Base-by-base conservation (phyloP, 805 yeast genomes). In the Allodekkera sacchari region DNA sequence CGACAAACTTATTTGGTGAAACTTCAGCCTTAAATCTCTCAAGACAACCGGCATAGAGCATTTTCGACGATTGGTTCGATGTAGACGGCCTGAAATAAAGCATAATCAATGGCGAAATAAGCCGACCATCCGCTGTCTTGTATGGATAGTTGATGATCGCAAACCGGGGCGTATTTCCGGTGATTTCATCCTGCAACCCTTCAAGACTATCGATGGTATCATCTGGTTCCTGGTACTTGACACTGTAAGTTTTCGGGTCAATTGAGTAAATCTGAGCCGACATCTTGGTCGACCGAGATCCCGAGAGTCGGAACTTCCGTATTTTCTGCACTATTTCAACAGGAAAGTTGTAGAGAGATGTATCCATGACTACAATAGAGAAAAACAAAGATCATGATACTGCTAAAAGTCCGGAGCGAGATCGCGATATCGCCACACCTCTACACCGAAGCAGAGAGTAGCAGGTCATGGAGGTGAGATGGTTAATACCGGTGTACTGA, bases 81-180 rank as follows among this genome's bases (percentile, higher is more conserved):
- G 94, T 84, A 17, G 78, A 79, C 4, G 96, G 96, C 38, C 83
- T 70, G 77, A 88, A 88, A 54, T 85, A 88, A n/a, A 88, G 45
- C 51, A 88, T 55, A 2, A 87, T 83, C 39, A 81, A 66, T 3
- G 95, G 96, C 7, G 73, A 66, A 28, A 75, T 68, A 46, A 71
- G 66, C 34, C 94, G 65, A 1, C 94, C 95, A 45, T 87, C 96
- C 4, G 28, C 2, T 7, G 70, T 55, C 16, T 70, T 71, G 45
- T 77, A 56, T 6, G 95, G 95, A 46, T 84, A 79, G 9, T 94
- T 83, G 35, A 85, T 55, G 5, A 85, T 64, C 6, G 87, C 60
- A 48, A 66, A 87, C 37, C 95, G 60, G 10, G 96, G 95, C 9
- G 77, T 57, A 47, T 77, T 84, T 41, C 82, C 94, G 0, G 96